These are phyloP conservation scores for Fusarium avenaceum DNA, from an alignment of 2,329 filamentous ascomycete genomes.

Conservation along the genomic window DNA sequence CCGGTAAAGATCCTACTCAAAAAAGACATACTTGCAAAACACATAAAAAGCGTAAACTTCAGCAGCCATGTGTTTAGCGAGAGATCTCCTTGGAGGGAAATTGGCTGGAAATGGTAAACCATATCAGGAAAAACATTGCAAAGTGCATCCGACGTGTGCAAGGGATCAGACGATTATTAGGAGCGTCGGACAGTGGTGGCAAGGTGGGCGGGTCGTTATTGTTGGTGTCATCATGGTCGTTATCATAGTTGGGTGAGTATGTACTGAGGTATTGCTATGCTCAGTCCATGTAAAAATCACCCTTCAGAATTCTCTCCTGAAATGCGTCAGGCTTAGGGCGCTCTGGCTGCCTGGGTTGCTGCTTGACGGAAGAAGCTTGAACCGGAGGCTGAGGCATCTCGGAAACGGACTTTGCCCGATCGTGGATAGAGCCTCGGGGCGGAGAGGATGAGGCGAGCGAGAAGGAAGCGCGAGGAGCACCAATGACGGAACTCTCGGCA, in stretches of 20 bases:
- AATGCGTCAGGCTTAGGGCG: slow-evolving; percentile 88
- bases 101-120: slow-evolving; percentile 28
- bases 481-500: slow-evolving; percentile 82
- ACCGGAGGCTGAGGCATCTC: slow-evolving; percentile 71
- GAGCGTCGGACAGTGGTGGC: slow-evolving; percentile 24
- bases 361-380: slow-evolving; percentile 61
- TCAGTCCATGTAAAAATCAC: slow-evolving; percentile 98
- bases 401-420: slow-evolving; percentile 77
- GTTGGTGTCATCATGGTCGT: slow-evolving; percentile 42
- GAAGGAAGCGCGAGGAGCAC: slow-evolving; percentile 70
- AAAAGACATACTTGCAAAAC: slow-evolving; percentile 35
- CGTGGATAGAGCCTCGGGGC: slow-evolving; percentile 62
- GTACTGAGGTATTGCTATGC: slow-evolving; percentile 12
- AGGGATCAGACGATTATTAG: slow-evolving; percentile 26
- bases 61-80: slow-evolving; percentile 35
- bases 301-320: slow-evolving; percentile 96
- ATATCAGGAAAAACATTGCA: slow-evolving; percentile 30
- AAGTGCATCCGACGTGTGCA: slow-evolving; percentile 22
- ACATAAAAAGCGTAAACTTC: slow-evolving; percentile 31
- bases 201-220: slow-evolving; percentile 28
- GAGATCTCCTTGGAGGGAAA: slow-evolving; percentile 33
- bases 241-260: slow-evolving; percentile 33
- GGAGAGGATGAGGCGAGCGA: slow-evolving; percentile 65
- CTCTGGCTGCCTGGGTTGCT: slow-evolving; percentile 54
- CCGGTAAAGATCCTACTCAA: slow-evolving; percentile 17